A percentile compares a stretch with the other conserved stretches of the same genome.
Conservation (phyloP, 805 yeast genomes). For the Deakozyma indianensis region DNA sequence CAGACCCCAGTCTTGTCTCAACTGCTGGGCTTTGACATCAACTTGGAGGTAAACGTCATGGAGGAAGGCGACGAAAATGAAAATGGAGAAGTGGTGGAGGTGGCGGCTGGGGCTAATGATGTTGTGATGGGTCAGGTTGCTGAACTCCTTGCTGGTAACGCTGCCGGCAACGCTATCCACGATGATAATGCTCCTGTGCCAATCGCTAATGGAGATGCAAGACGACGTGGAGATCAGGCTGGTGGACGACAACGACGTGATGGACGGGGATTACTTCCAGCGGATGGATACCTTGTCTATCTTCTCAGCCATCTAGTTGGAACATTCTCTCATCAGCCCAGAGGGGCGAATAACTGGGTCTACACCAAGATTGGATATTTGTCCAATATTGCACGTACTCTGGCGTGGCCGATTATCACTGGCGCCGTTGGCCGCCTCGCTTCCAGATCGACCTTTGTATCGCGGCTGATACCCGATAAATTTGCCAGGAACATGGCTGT, state of each 20-base stretch:
- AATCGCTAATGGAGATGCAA: background rate
- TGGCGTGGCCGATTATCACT: background rate
- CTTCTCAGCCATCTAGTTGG: background rate
- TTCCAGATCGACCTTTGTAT: background rate
- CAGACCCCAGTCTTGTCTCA: background rate
- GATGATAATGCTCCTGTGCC: background rate
- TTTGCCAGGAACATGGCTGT: background rate
- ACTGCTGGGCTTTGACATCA: background rate
- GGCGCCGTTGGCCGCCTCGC: background rate
- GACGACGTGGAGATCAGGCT: too few relatives aligned
- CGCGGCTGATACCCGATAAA: background rate
- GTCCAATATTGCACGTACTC: background rate
- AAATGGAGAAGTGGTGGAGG: background rate
- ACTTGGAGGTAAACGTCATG: background rate
- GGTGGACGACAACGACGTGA: background rate
- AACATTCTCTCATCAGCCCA: background rate
- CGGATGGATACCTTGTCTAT: background rate
- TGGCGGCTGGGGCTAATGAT: background rate
- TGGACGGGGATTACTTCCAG: background rate
- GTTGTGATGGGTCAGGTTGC: background rate
- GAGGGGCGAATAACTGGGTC: conserved; percentile 1
- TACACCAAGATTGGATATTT: background rate
- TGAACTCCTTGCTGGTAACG: background rate
- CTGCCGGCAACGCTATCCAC: background rate
- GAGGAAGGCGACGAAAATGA: background rate